Percentiles rank a stretch among this genome's conserved stretches.
phyloP scores from a whole-genome alignment of 176 grass and related monocot genomes.

The Otatea glauca region DNA sequence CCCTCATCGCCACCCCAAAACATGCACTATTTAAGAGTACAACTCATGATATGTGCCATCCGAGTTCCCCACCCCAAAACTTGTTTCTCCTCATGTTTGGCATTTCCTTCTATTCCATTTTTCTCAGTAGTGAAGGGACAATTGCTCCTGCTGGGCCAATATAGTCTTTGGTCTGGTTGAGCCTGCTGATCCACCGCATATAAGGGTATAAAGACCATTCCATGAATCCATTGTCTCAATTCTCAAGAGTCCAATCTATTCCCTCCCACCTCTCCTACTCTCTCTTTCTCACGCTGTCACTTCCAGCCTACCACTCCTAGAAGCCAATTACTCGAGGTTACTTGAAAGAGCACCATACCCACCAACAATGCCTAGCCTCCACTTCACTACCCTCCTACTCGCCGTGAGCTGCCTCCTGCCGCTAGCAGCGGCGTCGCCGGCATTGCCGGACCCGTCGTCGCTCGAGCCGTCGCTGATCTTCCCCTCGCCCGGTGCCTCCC shows the following conservation, averaged over 20 bases:
- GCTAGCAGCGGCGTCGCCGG: neutral
- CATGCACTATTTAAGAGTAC: no score
- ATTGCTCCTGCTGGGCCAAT: neutral
- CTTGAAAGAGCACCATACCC: neutral
- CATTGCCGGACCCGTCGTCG: slow-evolving; percentile 46
- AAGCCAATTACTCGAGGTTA: no score
- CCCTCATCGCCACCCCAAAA: no score
- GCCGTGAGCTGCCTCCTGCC: slow-evolving; percentile 33
- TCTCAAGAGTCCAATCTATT: neutral
- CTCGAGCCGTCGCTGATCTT: slow-evolving; percentile 58
- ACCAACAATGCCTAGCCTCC: slow-evolving; percentile 38
- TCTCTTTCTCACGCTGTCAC: neutral
- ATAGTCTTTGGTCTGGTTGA: neutral
- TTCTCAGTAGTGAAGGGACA: neutral
- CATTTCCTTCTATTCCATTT: neutral
- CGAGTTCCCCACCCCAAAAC: neutral
- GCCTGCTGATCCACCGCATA: neutral
- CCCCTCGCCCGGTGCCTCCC: slow-evolving; percentile 43
- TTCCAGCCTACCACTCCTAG: neutral
- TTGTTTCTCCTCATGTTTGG: neutral
- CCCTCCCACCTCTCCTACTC: neutral
- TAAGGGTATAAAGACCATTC: neutral
- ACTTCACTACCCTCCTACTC: slow-evolving; percentile 35
- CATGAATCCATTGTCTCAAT: neutral
- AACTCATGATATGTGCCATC: no score